Evolutionary conservation across 169 alveolate genomes (phyloP).

Genomic region (Plasmodium adleri): DNA sequence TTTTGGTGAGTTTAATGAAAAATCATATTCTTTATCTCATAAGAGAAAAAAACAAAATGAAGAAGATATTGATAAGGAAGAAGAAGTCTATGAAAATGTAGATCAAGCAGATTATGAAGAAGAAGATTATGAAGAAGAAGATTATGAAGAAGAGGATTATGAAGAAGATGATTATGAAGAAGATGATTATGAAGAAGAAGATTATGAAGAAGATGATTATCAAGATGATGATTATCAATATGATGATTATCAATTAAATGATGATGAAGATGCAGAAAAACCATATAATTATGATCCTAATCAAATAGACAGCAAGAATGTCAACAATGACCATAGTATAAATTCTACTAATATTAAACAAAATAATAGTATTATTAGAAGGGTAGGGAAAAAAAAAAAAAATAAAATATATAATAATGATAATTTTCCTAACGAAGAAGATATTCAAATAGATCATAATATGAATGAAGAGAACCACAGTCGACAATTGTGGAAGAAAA

Average conservation of each 20-base stretch:
- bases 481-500: conserved; percentile 8
- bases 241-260: background rate
- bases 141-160: too few species aligned
- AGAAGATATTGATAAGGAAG: background rate
- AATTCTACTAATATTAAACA: background rate
- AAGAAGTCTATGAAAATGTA: background rate
- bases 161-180: too few species aligned
- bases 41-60: background rate
- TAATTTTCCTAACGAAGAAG: background rate
- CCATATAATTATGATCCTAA: too few species aligned
- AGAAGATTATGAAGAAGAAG: background rate
- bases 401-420: background rate
- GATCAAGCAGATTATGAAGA: background rate
- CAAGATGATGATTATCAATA: conserved; percentile 5
- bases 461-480: conserved; percentile 7
- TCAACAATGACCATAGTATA: background rate
- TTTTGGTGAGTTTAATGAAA: conserved; percentile 41
- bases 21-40: conserved; percentile 8
- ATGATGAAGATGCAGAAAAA: conserved; percentile 35
- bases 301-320: too few species aligned
- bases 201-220: background rate
- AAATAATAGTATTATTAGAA: background rate
- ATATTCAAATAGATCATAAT: background rate
- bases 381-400: background rate
- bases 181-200: too few species aligned